Base-by-base conservation (phyloP, 2,329 filamentous ascomycete genomes). In the Cladobotryum protrusum region DNA sequence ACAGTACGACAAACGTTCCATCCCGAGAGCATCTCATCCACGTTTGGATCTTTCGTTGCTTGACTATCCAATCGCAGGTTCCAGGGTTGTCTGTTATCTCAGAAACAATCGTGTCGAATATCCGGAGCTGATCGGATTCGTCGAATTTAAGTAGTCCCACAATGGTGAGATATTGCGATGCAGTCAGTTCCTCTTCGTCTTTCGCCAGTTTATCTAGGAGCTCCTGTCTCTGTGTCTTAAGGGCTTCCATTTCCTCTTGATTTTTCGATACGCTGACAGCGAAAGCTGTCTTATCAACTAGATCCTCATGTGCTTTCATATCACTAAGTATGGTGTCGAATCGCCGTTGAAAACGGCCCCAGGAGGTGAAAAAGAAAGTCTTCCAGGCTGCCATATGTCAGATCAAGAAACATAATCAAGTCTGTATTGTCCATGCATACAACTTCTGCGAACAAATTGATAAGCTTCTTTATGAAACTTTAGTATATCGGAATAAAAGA, bases 401-500 rank as follows among this genome's bases (percentile, higher is more conserved):
- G 61, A 53, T 12, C 14, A 8, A 29, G 24, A 8, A 29, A 29
- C 6, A 2, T 29, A 2, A 29, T 29, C 24, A 4, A 8, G 6
- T 29, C 11, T 29, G 24, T 4, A 4, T 29, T 29, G 24, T 4
- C 6, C 24, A 29, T 29, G 3, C 24, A 29, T 41, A 67, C 66
- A 46, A 14, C 58, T 64, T 24, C 65, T 53, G 0, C 64, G 59
- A 15, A 78, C 65, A 39, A 75, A 75, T 13, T 67, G 67, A 50
- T 78, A 77, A 0, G 73, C 71, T 3, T 68, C 43, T 18, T 67
- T 66, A 45, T 78, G 75, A 35, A 78, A 78, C 12, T 69, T 52
- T 0, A 78, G 59, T 17, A 78, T 75, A n/a, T 78, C 72, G 1
- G 66, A 58, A 37, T 77, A 78, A 32, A 74, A 72, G 0, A 71